phyloP scores from a whole-genome alignment of 73 alveolate species.

The Symbiodinium natans region DNA sequence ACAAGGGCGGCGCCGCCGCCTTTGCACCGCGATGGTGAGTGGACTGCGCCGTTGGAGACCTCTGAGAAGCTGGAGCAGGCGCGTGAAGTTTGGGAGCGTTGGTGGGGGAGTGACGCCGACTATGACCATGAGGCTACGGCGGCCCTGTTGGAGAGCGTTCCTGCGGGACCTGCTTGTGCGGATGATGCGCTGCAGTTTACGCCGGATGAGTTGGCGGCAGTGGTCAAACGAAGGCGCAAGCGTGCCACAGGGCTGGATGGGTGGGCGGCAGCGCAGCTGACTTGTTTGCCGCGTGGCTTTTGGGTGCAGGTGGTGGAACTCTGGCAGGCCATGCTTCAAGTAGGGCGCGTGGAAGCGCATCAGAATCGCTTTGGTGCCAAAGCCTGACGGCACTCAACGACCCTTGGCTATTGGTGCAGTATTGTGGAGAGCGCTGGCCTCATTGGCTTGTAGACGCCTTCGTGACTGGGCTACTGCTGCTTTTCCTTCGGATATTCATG shows the following conservation, averaged over 20 bases:
- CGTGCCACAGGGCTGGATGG: neutral
- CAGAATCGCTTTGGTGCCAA: neutral
- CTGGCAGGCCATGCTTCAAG: neutral
- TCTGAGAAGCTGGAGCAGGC: neutral
- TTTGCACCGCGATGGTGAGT: neutral
- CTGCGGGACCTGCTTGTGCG: neutral
- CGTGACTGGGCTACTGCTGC: neutral
- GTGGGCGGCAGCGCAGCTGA: neutral
- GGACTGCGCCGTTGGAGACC: neutral
- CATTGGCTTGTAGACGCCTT: too few species aligned
- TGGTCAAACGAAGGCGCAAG: neutral
- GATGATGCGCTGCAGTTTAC: neutral
- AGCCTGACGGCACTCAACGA: neutral
- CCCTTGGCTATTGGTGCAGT: neutral
- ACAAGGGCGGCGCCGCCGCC: neutral
- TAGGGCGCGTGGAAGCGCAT: neutral
- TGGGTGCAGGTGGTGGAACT: neutral
- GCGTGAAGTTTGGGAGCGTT: neutral
- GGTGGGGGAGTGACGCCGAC: neutral
- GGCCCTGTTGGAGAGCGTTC: neutral
- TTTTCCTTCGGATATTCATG: neutral
- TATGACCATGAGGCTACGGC: neutral
- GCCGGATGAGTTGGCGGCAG: neutral
- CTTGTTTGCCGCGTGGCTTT: neutral
- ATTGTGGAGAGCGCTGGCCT: neutral